phyloP scores from a whole-genome alignment of 1,284 basidiomycete genomes.

The Mycosarcoma mackinlayi region DNA sequence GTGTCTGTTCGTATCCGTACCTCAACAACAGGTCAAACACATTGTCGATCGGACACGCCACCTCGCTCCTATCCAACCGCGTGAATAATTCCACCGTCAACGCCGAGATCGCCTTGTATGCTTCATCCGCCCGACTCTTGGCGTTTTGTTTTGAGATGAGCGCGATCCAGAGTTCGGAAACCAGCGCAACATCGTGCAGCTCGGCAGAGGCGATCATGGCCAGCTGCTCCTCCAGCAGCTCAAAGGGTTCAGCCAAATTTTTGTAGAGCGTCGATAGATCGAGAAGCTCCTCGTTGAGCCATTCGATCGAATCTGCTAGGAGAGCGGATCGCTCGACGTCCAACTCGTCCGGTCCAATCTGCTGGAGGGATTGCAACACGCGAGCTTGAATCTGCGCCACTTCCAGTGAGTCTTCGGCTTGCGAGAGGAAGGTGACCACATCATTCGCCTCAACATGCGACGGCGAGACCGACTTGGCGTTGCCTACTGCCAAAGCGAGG shows the following conservation, averaged over 20 bases:
- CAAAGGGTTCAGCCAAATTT: conserved; percentile 86
- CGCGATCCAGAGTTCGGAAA: conserved; percentile 86
- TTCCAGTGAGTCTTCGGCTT: conserved; percentile 94
- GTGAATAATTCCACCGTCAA: conserved; percentile 49
- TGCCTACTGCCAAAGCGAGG: conserved; percentile 81
- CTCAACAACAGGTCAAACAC: conserved; percentile 56
- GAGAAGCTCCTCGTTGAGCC: conserved; percentile 71
- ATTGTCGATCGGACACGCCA: conserved; percentile 63
- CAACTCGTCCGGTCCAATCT: conserved; percentile 48
- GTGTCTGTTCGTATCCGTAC: conserved; percentile 56
- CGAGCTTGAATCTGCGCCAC: conserved; percentile 96
- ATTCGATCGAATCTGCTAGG: conserved; percentile 40
- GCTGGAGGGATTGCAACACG: conserved; percentile 70
- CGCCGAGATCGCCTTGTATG: conserved; percentile 47
- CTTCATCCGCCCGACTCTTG: conserved; percentile 59
- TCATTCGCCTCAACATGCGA: conserved; percentile 74
- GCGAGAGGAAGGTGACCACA: conserved; percentile 91
- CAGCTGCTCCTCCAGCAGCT: conserved; percentile 84
- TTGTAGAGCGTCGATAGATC: conserved; percentile 78
- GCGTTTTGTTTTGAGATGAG: conserved; percentile 80
- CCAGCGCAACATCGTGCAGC: conserved; percentile 83
- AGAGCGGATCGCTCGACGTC: conserved; percentile 75
- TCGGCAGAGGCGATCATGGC: conserved; percentile 93
- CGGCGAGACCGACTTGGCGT: conserved; percentile 77
- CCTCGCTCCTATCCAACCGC: conserved; percentile 45